A percentile compares a stretch with the other conserved stretches of the same genome.
Evolutionary conservation across 2,329 filamentous ascomycete genomes (phyloP).

Genomic region (Colletotrichum lentis): DNA sequence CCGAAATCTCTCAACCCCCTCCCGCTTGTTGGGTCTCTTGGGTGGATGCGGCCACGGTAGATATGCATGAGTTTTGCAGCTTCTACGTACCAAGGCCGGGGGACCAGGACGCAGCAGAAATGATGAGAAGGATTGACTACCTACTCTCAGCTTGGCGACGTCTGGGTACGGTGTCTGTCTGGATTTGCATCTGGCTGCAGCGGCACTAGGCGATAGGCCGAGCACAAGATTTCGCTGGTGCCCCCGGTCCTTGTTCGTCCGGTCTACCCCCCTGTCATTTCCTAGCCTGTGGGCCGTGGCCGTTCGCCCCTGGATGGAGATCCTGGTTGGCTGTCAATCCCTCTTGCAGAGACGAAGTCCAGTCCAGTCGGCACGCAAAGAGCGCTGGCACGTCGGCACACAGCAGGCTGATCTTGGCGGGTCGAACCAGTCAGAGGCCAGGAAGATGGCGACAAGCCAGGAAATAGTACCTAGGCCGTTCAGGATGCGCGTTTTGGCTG

Average conservation of each 20-base stretch:
- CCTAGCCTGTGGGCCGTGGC: conserved; percentile 13
- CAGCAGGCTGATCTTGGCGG: not conserved
- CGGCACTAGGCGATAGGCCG: conserved; percentile 15
- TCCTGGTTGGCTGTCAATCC: conserved; percentile 20
- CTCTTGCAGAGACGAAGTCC: not conserved
- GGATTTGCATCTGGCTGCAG: not conserved
- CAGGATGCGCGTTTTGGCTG: conserved; percentile 21
- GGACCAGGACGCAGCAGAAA: conserved; percentile 2
- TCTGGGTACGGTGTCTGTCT: not conserved
- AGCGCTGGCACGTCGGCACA: not conserved
- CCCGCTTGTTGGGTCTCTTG: conserved; percentile 9
- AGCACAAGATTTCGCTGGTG: not conserved
- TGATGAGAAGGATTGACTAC: conserved; percentile 3
- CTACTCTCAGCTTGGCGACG: conserved; percentile 9
- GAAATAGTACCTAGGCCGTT: conserved; percentile 36
- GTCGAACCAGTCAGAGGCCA: conserved; percentile 20
- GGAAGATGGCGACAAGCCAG: conserved; percentile 26
- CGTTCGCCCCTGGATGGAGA: conserved; percentile 2
- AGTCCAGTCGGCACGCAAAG: conserved; percentile 11
- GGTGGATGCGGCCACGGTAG: too few relatives aligned
- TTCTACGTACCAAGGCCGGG: conserved; percentile 16
- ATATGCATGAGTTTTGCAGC: conserved; percentile 14
- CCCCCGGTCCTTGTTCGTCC: conserved; percentile 28
- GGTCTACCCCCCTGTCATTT: conserved; percentile 33
- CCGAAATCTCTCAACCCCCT: not conserved